These are phyloP conservation scores for Leccinum truebloodii DNA, from an alignment of 768 basidiomycete species.

Conservation along the genomic window DNA sequence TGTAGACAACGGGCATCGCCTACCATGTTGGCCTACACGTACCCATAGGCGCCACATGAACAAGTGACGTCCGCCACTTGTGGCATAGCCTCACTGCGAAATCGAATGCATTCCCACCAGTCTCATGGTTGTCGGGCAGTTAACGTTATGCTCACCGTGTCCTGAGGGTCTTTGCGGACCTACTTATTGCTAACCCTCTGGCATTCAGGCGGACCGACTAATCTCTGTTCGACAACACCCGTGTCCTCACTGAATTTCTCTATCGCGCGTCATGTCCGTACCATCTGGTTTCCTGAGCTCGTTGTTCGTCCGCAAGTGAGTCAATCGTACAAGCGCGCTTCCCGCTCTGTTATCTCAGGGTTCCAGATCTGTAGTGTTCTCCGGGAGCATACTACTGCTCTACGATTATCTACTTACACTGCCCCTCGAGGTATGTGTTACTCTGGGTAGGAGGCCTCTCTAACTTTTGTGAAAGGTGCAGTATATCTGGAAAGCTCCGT, in stretches of 20 bases:
- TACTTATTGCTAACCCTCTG: background rate
- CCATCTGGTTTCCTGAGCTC: background rate
- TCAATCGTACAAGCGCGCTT: background rate
- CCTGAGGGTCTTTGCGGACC: background rate
- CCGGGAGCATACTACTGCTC: constrained; percentile 2
- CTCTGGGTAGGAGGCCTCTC: background rate
- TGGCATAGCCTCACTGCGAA: background rate
- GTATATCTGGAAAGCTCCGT: constrained; percentile 20
- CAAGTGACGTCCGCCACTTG: background rate
- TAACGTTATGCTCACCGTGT: background rate
- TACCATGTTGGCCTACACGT: too few relatives aligned
- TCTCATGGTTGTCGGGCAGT: background rate
- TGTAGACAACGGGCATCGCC: background rate
- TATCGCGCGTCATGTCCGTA: background rate
- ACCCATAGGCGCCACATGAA: background rate
- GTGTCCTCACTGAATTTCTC: background rate
- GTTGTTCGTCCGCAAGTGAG: background rate
- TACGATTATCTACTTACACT: constrained; percentile 17
- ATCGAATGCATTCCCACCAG: background rate
- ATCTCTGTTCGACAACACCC: background rate
- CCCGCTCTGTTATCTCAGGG: background rate
- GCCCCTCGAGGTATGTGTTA: constrained; percentile 12
- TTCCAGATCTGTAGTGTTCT: background rate
- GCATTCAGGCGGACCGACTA: background rate
- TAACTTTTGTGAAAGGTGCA: constrained; percentile 1